Evolutionary conservation across 805 yeast genomes (phyloP), one percentile per base, ranked within the genome.

Genomic region (Candida railenensis): DNA sequence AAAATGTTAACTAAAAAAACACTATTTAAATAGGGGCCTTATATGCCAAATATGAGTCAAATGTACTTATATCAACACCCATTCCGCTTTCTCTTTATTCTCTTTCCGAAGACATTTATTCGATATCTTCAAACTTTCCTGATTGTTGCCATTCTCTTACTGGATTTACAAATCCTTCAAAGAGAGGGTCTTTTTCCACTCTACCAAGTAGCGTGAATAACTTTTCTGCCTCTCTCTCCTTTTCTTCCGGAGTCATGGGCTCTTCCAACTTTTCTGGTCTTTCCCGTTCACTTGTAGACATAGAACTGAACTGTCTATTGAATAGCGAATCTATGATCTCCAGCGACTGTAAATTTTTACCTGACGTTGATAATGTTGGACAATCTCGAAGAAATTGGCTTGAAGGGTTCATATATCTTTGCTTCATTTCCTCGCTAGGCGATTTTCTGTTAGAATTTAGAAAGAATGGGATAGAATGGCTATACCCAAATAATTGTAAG

Each of bases 161-260:
- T 3, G 78, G 78, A 45, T 73, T 73, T 42, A 63, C 60, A 41
- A 69, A 69, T 19, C 55, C 53, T 34, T 67, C 60, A 46, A 73
- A 62, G 2, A 63, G 59, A 2, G 73, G 69, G 38, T 59, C 58
- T 42, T 58, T 61, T 48, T 66, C 71, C 61, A 71, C 65, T 52
- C 76, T 53, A 39, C 71, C 76, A 49, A 74, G 71, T 4, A 71
- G 44, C 3, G 60, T 64, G 53, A 70, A 73, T 47, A 74, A 50
- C 48, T 71, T 62, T 44, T 74, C 78, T 2, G 78, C 78, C 49
- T 74, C 78, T 5, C 52, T 53, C 50, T 67, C 73, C 53, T 74
- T 72, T 46, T 74, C 78, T 42, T 68, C 75, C 7, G 63, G 63
- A 1, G 74, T 63, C 65, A 72, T 62, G 2, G 58, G 63, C 9